A percentile compares a stretch with the other conserved stretches of the same genome.
Evolutionary conservation across 176 grass and related monocot genomes (phyloP).

Genomic region (Sorghum bicolor): DNA sequence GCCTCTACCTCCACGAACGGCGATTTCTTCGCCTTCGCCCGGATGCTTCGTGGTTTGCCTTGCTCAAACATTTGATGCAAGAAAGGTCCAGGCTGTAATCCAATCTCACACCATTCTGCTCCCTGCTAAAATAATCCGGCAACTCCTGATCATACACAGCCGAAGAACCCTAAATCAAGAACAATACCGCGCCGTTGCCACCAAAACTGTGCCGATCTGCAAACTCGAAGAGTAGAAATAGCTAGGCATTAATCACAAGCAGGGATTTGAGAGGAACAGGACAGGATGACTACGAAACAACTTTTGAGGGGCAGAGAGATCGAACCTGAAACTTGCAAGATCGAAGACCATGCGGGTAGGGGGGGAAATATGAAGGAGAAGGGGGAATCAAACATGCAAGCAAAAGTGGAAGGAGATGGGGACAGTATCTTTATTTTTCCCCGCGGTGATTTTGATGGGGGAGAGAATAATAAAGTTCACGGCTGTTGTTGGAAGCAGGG

Average conservation of each 20-base stretch:
- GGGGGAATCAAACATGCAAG: background rate
- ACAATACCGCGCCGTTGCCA: background rate
- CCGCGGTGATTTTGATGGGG: background rate
- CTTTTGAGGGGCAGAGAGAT: background rate
- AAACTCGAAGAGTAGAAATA: background rate
- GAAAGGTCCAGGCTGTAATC: background rate
- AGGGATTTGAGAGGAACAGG: background rate
- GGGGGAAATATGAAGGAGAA: background rate
- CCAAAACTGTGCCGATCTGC: background rate
- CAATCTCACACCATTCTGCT: background rate
- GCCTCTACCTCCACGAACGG: constrained; percentile 42
- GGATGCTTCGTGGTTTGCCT: background rate
- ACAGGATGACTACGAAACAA: background rate
- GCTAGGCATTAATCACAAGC: background rate
- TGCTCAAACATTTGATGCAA: background rate
- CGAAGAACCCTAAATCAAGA: background rate
- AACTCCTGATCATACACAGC: background rate
- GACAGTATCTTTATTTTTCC: constrained; percentile 1
- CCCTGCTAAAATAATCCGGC: background rate
- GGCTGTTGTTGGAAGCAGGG: too few relatives aligned
- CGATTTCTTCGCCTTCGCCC: constrained; percentile 29
- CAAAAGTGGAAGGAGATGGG: background rate
- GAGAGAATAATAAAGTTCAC: too few relatives aligned
- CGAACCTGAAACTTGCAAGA: background rate
- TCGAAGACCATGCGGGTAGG: background rate